A percentile compares a stretch with the other conserved stretches of the same genome.
These are phyloP conservation scores for Sporisorium scitamineum DNA, from an alignment of 1,284 basidiomycete genomes.

Conservation along the genomic window DNA sequence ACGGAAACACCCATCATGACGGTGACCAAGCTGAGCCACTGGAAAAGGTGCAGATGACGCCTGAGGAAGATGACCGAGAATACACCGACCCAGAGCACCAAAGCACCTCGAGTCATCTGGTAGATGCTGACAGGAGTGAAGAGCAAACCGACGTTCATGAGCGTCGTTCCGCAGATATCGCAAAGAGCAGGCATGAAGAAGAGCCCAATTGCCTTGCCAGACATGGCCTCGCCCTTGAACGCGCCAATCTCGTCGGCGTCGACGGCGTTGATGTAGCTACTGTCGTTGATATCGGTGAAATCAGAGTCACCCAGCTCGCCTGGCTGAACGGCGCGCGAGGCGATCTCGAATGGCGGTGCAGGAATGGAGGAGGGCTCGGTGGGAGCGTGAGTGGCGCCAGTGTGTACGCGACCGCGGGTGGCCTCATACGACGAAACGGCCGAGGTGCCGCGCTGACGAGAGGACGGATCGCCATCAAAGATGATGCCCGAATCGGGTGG, in stretches of 20 bases:
- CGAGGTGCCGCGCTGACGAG: conserved; percentile 21
- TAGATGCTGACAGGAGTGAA: conserved; percentile 97
- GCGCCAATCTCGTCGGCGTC: conserved; percentile 34
- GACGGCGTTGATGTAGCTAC: conserved; percentile 39
- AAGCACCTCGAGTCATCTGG: conserved; percentile 94
- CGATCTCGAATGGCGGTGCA: conserved; percentile 48
- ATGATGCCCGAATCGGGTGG: conserved; percentile 51
- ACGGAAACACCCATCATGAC: conserved; percentile 91
- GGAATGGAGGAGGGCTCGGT: conserved; percentile 31
- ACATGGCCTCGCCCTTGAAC: conserved; percentile 41
- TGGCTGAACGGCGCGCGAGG: conserved; percentile 39
- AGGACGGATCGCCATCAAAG: conserved; percentile 29
- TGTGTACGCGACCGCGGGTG: conserved; percentile 38
- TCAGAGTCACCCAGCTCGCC: conserved; percentile 40
- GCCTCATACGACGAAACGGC: conserved; percentile 46
- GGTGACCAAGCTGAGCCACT: conserved; percentile 87
- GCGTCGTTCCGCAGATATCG: conserved; percentile 88
- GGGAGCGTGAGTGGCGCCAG: conserved; percentile 48
- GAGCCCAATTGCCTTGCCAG: conserved; percentile 71
- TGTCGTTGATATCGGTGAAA: conserved; percentile 32
- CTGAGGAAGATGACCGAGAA: conserved; percentile 92
- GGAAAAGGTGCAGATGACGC: conserved; percentile 66
- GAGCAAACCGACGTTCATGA: conserved; percentile 94
- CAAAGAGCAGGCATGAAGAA: conserved; percentile 85
- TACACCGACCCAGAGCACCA: conserved; percentile 95